Evolutionary conservation across 306 rosid genomes (phyloP).

Genomic region (Pachyrhizus erosus): DNA sequence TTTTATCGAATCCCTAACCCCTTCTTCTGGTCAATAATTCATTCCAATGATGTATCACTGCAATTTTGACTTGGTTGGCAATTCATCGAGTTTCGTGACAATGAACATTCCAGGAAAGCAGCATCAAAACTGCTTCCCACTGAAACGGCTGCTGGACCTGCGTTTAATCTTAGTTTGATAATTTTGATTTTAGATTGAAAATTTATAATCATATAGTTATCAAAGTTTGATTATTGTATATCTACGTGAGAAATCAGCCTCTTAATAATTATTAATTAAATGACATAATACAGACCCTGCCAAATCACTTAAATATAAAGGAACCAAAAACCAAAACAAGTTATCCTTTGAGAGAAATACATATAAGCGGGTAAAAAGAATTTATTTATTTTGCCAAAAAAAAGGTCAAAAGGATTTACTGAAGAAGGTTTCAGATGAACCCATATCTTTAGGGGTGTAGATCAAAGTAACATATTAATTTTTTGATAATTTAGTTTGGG

Average conservation of each 20-base stretch:
- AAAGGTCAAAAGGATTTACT: not conserved
- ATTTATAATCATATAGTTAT: not conserved
- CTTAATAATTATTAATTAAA: not conserved
- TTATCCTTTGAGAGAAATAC: not conserved
- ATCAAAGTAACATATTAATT: not conserved
- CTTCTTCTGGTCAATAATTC: too few species aligned
- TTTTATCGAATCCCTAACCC: too few species aligned
- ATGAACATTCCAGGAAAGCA: too few species aligned
- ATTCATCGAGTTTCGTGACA: too few species aligned
- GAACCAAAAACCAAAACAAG: not conserved
- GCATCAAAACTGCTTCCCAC: too few species aligned
- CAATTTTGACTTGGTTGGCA: too few species aligned
- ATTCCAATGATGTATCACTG: too few species aligned
- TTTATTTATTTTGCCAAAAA: too few species aligned
- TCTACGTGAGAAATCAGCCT: not conserved
- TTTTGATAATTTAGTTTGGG: too few species aligned
- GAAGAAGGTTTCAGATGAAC: conserved; percentile 6
- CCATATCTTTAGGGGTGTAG: not conserved
- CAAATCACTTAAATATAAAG: not conserved
- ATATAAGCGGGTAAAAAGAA: too few species aligned
- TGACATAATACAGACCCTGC: too few species aligned
- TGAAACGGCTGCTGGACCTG: not conserved
- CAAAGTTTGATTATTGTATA: not conserved
- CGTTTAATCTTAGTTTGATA: not conserved
- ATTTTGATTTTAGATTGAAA: not conserved